Conservation (phyloP, 129 eudicot species). For the carrot (Daucus carota) region DNA sequence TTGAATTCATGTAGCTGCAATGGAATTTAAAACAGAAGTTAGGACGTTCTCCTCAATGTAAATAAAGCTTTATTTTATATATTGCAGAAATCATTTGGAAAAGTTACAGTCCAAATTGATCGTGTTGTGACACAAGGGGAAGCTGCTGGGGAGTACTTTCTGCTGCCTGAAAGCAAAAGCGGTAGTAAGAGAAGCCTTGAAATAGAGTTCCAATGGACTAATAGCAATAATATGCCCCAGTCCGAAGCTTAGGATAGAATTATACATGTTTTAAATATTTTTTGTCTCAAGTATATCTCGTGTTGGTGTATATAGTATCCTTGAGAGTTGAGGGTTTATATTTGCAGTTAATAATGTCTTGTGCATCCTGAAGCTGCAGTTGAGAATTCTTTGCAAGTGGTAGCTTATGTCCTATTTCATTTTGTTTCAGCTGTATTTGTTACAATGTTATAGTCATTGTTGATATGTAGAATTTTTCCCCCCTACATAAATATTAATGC, state of each 20-base stretch:
- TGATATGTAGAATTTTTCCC: not conserved
- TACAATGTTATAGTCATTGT: not conserved
- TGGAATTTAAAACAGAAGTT: not conserved
- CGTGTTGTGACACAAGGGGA: conserved; percentile 97
- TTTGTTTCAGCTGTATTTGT: not conserved
- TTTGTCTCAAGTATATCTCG: not conserved
- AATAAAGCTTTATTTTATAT: not conserved
- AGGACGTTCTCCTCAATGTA: not conserved
- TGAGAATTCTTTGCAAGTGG: not conserved
- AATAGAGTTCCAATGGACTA: conserved; percentile 98
- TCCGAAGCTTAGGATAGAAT: conserved; percentile 6
- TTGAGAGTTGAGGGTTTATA: not conserved
- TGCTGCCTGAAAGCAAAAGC: conserved; percentile 96
- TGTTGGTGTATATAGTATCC: not conserved
- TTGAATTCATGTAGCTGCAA: not conserved
- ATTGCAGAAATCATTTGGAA: conserved; percentile 85
- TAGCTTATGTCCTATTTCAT: not conserved
- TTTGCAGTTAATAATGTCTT: not conserved
- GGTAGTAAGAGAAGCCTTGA: conserved; percentile 91
- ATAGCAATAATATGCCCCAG: conserved; percentile 31
- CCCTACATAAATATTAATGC: not conserved
- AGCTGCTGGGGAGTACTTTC: conserved; percentile 87
- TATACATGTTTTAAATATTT: not conserved
- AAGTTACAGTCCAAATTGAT: conserved; percentile 96
- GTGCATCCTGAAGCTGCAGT: not conserved